These are phyloP conservation scores for Tillandsia leiboldiana DNA, from an alignment of 176 grass and related monocot species.

Conservation along the genomic window DNA sequence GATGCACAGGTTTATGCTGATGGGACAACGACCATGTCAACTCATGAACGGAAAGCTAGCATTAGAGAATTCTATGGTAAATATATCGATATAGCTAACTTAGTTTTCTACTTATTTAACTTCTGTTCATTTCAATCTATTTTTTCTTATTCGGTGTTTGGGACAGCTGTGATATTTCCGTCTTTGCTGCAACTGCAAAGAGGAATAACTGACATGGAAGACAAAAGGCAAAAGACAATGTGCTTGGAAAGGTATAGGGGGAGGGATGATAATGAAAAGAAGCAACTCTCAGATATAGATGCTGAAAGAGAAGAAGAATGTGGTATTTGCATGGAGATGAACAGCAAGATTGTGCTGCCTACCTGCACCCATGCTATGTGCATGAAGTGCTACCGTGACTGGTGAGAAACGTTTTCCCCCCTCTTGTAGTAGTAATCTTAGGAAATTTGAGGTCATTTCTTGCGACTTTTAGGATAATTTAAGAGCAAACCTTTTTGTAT, in stretches of 20 bases:
- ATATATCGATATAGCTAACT: neutral
- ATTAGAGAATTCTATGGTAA: slow-evolving; percentile 90
- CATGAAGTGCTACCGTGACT: slow-evolving; percentile 86
- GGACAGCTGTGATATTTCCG: slow-evolving; percentile 79
- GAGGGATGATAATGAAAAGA: slow-evolving; percentile 49
- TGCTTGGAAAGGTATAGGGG: slow-evolving; percentile 62
- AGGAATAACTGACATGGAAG: slow-evolving; percentile 69
- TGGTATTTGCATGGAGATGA: slow-evolving; percentile 92
- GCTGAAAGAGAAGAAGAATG: slow-evolving; percentile 88
- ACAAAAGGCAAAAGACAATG: slow-evolving; percentile 62
- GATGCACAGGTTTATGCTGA: slow-evolving; percentile 70
- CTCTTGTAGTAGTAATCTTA: slow-evolving; percentile 2
- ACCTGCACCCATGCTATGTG: slow-evolving; percentile 86
- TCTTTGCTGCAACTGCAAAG: slow-evolving; percentile 77
- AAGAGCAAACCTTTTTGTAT: neutral
- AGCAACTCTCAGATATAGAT: slow-evolving; percentile 60
- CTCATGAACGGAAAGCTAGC: slow-evolving; percentile 84
- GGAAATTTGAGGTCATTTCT: slow-evolving; percentile 7
- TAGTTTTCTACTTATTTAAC: neutral
- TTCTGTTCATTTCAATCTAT: slow-evolving; percentile 18
- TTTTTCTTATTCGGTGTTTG: slow-evolving; percentile 16
- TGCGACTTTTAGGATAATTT: neutral
- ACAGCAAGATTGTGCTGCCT: slow-evolving; percentile 66
- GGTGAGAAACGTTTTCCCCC: slow-evolving; percentile 33
- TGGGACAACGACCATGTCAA: slow-evolving; percentile 86